Percentiles rank a stretch among this genome's conserved stretches.
These are phyloP conservation scores for Teunomyces funiuensis DNA, from an alignment of 805 yeast genomes.

Conservation along the genomic window DNA sequence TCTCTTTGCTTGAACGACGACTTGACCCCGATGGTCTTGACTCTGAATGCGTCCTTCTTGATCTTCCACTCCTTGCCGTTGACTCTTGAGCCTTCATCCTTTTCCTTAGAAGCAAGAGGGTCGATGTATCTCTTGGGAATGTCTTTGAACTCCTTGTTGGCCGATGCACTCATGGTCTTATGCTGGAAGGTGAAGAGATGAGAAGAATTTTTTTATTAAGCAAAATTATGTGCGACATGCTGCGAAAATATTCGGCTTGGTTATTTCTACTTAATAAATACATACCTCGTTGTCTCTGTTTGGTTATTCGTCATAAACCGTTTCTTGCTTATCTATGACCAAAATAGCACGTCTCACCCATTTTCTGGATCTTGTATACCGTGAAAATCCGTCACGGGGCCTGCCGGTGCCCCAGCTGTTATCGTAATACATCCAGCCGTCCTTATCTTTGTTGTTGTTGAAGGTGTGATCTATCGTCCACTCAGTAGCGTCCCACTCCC, in stretches of 20 bases:
- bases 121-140: constrained; percentile 37
- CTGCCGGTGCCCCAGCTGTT: constrained; percentile 48
- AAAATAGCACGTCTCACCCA: constrained; percentile 50
- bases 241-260: background rate
- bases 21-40: constrained; percentile 57
- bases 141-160: constrained; percentile 27
- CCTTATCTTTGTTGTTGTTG: constrained; percentile 34
- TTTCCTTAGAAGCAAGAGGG: constrained; percentile 34
- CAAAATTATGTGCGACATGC: background rate
- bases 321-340: constrained; percentile 21
- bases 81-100: constrained; percentile 49
- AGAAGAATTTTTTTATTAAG: constrained; percentile 6
- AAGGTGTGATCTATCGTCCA: constrained; percentile 50
- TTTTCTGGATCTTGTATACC: constrained; percentile 51
- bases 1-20: constrained; percentile 66
- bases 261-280: no score
- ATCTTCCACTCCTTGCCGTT: constrained; percentile 75
- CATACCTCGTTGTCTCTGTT: no score
- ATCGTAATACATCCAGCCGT: constrained; percentile 59
- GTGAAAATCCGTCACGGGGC: constrained; percentile 44
- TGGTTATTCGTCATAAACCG: constrained; percentile 10
- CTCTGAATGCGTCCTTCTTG: constrained; percentile 65
- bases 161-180: constrained; percentile 30
- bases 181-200: constrained; percentile 1
- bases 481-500: constrained; percentile 57